Percentiles rank a stretch among this genome's conserved stretches.
These are phyloP conservation scores for Gnaphalium uliginosum DNA, from an alignment of 129 eudicot genomes.

Conservation along the genomic window DNA sequence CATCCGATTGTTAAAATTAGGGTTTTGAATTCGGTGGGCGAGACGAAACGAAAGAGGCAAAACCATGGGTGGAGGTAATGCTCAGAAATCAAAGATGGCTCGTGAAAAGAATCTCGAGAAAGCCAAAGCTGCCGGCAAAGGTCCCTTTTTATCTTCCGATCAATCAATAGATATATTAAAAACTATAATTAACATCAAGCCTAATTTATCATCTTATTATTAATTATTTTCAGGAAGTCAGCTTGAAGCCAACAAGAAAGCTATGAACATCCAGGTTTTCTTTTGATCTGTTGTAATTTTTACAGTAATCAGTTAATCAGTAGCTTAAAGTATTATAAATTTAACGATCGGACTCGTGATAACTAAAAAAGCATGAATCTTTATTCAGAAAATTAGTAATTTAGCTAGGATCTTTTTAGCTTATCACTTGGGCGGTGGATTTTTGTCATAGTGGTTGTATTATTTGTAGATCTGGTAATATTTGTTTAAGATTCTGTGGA, in stretches of 20 bases:
- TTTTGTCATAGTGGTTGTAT: neutral
- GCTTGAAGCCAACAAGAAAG: constrained; percentile 79
- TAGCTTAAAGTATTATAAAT: constrained; percentile 9
- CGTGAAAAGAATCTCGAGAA: constrained; percentile 92
- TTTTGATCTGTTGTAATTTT: constrained; percentile 9
- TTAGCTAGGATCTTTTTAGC: neutral
- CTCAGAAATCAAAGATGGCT: constrained; percentile 93
- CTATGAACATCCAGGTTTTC: constrained; percentile 72
- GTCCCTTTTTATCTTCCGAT: constrained; percentile 26
- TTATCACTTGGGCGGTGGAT: neutral
- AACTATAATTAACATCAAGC: neutral
- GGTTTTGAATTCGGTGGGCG: constrained; percentile 28
- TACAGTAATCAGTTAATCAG: neutral
- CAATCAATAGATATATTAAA: neutral
- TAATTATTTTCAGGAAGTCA: constrained; percentile 61
- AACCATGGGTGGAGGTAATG: constrained; percentile 93
- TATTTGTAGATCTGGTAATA: constrained; percentile 26
- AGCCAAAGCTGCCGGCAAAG: constrained; percentile 52
- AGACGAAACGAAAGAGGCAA: neutral
- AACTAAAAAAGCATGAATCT: neutral
- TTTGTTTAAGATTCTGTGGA: neutral
- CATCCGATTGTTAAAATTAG: constrained; percentile 27
- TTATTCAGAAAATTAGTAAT: neutral
- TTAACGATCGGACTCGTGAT: constrained; percentile 1
- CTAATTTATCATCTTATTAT: neutral